A percentile compares a stretch with the other conserved stretches of the same genome.
Conservation (phyloP, 208 protist species). For the Wallacemonas rigidus region DNA sequence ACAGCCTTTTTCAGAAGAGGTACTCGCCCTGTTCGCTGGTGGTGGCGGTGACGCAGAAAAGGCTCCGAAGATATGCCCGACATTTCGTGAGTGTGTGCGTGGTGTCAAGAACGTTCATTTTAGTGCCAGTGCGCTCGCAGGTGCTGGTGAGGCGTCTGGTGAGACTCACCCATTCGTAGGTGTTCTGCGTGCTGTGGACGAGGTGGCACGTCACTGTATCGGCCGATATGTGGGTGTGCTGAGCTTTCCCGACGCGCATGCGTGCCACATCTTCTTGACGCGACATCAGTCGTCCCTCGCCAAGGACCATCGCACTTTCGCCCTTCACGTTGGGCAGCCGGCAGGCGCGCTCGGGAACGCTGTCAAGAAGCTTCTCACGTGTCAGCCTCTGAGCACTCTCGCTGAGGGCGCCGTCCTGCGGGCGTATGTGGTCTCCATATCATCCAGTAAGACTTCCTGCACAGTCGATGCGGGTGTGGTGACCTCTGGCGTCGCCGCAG, state of each 20-base stretch:
- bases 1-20: conserved; percentile 28
- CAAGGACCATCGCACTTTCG: conserved; percentile 40
- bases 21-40: not conserved
- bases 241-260: conserved; percentile 42
- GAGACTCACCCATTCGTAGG: conserved; percentile 14
- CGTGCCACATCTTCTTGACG: conserved; percentile 53
- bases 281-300: conserved; percentile 46
- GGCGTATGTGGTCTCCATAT: conserved; percentile 61
- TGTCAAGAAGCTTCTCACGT: conserved; percentile 33
- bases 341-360: conserved; percentile 21
- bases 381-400: conserved; percentile 24
- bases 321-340: conserved; percentile 39
- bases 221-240: conserved; percentile 50
- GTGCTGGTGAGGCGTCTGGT: conserved; percentile 1
- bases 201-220: conserved; percentile 39
- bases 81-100: conserved; percentile 13
- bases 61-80: not conserved
- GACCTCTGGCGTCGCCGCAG: conserved; percentile 13
- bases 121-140: conserved; percentile 28
- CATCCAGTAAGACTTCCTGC: conserved; percentile 42
- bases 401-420: conserved; percentile 46
- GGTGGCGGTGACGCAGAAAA: not conserved
- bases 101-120: conserved; percentile 16
- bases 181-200: conserved; percentile 20
- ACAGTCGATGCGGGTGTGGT: conserved; percentile 66